phyloP scores from a whole-genome alignment of 148 eudicot genomes.

The Silene conica region DNA sequence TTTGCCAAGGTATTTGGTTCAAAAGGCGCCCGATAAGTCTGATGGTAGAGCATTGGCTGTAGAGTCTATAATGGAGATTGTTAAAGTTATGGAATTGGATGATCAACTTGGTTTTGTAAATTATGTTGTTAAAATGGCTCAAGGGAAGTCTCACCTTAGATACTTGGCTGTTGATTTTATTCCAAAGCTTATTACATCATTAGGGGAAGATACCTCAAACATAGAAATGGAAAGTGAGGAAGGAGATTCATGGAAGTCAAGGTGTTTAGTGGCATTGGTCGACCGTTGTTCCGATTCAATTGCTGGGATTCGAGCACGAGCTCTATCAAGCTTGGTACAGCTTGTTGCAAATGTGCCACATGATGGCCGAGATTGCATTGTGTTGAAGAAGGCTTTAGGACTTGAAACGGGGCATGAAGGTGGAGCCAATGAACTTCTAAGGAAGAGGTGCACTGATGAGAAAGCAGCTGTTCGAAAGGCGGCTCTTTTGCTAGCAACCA shows the following conservation, averaged over 20 bases:
- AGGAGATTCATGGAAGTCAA: slow-evolving; percentile 56
- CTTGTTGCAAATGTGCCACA: slow-evolving; percentile 48
- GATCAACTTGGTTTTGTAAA: slow-evolving; percentile 62
- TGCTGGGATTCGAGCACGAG: slow-evolving; percentile 80
- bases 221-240: slow-evolving; percentile 26
- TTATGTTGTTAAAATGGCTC: slow-evolving; percentile 75
- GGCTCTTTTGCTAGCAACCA: slow-evolving; percentile 66
- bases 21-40: slow-evolving; percentile 79
- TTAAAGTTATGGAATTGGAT: slow-evolving; percentile 46
- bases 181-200: slow-evolving; percentile 41
- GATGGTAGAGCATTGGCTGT: slow-evolving; percentile 74
- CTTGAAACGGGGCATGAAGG: slow-evolving; percentile 31
- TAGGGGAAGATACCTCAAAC: slow-evolving; percentile 38
- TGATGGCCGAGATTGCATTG: slow-evolving; percentile 26
- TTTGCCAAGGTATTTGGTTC: slow-evolving; percentile 65
- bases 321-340: slow-evolving; percentile 70
- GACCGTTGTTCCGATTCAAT: slow-evolving; percentile 72
- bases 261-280: slow-evolving; percentile 68
- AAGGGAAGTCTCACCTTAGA: slow-evolving; percentile 70
- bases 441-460: slow-evolving; percentile 77
- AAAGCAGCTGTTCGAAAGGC: slow-evolving; percentile 95
- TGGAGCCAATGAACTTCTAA: slow-evolving; percentile 51
- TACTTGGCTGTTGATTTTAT: slow-evolving; percentile 80
- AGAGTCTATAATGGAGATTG: slow-evolving; percentile 73
- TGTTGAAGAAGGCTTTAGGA: slow-evolving; percentile 55